Evolutionary conservation across 2,329 filamentous ascomycete species (phyloP).

Genomic region (Neonectria neomacrospora): DNA sequence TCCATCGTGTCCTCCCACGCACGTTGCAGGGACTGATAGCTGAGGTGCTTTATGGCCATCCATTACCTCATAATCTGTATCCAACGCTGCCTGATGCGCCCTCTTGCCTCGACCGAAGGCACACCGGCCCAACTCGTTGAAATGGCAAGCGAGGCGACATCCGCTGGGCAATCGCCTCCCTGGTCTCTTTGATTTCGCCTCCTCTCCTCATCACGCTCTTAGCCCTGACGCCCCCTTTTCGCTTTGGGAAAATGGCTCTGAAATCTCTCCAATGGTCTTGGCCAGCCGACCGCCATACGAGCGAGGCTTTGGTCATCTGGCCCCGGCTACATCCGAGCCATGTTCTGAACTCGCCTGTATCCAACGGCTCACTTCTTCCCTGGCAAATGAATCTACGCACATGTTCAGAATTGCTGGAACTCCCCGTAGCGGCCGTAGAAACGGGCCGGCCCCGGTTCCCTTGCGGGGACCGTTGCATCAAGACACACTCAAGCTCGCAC

Average conservation of each 20-base stretch:
- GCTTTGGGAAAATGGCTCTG: not conserved
- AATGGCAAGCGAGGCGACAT: conserved; percentile 10
- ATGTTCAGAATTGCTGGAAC: not conserved
- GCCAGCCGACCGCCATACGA: conserved; percentile 8
- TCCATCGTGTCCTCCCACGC: conserved; percentile 3
- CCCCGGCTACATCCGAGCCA: conserved; percentile 7
- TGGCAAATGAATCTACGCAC: conserved; percentile 7
- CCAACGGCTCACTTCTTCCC: conserved; percentile 1
- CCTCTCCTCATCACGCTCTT: conserved; percentile 6
- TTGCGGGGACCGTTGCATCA: not conserved
- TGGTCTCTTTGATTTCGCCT: conserved; percentile 26
- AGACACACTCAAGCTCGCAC: not conserved
- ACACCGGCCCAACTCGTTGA: conserved; percentile 3
- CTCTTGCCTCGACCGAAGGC: not conserved
- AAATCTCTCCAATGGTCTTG: conserved; percentile 13
- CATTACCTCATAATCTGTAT: conserved; percentile 22
- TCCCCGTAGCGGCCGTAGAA: not conserved
- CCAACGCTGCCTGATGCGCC: not conserved
- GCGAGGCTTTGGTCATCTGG: conserved; percentile 8
- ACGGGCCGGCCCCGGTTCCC: not conserved
- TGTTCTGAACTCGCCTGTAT: not conserved
- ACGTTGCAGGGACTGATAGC: conserved; percentile 12
- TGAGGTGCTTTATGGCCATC: conserved; percentile 8
- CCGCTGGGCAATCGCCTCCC: conserved; percentile 12
- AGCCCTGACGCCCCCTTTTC: conserved; percentile 13